phyloP scores from a whole-genome alignment of 176 grass and related monocot genomes.

The Pontederia crassipes region DNA sequence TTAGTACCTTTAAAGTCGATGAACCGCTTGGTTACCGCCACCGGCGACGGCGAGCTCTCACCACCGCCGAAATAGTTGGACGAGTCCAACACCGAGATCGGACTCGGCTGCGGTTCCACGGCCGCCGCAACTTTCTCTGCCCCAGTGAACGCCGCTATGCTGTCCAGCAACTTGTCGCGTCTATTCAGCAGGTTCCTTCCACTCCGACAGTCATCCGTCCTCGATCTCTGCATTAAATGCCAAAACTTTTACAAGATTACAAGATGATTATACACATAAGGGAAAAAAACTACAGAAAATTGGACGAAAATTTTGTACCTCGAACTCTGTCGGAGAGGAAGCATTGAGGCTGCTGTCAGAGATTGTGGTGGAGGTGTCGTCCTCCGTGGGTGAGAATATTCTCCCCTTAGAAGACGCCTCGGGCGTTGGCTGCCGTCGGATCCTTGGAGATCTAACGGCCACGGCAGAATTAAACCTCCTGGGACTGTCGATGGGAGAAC shows the following conservation, averaged over 20 bases:
- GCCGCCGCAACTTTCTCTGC: conserved; percentile 18
- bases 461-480: not conserved
- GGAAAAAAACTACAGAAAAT: not conserved
- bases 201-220: conserved; percentile 13
- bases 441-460: conserved; percentile 1
- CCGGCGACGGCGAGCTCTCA: conserved; percentile 12
- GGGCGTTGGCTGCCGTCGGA: conserved; percentile 8
- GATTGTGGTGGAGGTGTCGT: not conserved
- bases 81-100: conserved; percentile 14
- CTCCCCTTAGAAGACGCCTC: not conserved
- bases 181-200: conserved; percentile 55
- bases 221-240: conserved; percentile 24
- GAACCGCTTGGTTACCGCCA: conserved; percentile 4
- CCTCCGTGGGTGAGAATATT: not conserved
- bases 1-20: conserved; percentile 15
- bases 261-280: no score
- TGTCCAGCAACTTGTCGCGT: conserved; percentile 68
- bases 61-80: not conserved
- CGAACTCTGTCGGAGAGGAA: not conserved
- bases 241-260: no score
- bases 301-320: not conserved
- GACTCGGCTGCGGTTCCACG: conserved; percentile 30
- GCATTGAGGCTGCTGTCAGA: not conserved
- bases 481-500: conserved; percentile 20
- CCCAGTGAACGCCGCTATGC: conserved; percentile 66